Percentiles rank a stretch among this genome's conserved stretches.
phyloP scores from a whole-genome alignment of 2,329 filamentous ascomycete species.

The Trichoderma asperellum region DNA sequence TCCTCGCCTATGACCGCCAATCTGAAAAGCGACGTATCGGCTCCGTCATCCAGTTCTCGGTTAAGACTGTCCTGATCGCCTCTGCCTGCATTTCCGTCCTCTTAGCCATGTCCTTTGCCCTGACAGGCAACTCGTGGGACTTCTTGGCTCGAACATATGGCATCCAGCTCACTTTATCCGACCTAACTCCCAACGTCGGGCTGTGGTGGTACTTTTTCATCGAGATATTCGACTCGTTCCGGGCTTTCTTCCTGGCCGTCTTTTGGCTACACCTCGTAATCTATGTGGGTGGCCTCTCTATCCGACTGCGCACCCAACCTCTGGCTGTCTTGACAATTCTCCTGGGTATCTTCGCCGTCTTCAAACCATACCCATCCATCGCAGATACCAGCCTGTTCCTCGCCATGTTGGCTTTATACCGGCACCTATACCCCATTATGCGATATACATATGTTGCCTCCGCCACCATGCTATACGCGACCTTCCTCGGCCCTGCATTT shows the following conservation, averaged over 20 bases:
- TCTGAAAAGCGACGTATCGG: slow-evolving; percentile 40
- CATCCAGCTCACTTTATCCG: slow-evolving; percentile 85
- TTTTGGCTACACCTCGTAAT: slow-evolving; percentile 95
- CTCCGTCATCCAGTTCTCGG: slow-evolving; percentile 55
- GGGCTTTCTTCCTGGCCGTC: slow-evolving; percentile 93
- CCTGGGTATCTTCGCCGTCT: slow-evolving; percentile 87
- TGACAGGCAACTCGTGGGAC: slow-evolving; percentile 81
- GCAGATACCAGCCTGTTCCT: slow-evolving; percentile 87
- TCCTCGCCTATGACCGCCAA: slow-evolving; percentile 77
- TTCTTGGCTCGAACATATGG: slow-evolving; percentile 91
- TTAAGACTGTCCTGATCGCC: slow-evolving; percentile 58
- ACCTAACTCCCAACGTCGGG: slow-evolving; percentile 92
- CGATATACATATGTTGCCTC: slow-evolving; percentile 88
- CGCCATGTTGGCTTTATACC: slow-evolving; percentile 78
- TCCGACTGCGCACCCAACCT: slow-evolving; percentile 83
- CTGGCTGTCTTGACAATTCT: slow-evolving; percentile 84
- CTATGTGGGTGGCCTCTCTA: slow-evolving; percentile 83
- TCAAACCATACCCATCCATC: slow-evolving; percentile 95
- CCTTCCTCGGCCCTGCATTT: slow-evolving; percentile 88
- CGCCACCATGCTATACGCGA: slow-evolving; percentile 82
- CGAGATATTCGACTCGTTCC: slow-evolving; percentile 98
- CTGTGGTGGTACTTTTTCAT: slow-evolving; percentile 99
- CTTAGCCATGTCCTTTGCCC: slow-evolving; percentile 70
- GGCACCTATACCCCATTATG: slow-evolving; percentile 92
- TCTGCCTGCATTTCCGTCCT: slow-evolving; percentile 61